phyloP scores from a whole-genome alignment of 345 rosid genomes.

The Salix viminalis region DNA sequence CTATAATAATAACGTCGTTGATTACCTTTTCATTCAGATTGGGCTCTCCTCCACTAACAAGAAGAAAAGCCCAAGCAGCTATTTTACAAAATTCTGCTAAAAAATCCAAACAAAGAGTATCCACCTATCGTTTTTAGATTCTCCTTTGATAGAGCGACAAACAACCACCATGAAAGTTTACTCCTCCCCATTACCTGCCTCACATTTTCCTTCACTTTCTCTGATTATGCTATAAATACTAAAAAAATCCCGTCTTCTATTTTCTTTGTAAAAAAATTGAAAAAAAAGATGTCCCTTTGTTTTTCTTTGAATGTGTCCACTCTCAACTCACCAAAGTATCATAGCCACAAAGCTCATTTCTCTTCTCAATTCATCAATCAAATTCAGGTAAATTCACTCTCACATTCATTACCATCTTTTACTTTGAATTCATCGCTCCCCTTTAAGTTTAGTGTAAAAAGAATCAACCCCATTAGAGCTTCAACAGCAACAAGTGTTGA shows the following conservation, averaged over 20 bases:
- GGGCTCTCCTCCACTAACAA: too few relatives aligned
- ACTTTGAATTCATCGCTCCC: conserved; percentile 16
- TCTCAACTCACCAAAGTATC: conserved; percentile 27
- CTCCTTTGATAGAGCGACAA: conserved; percentile 10
- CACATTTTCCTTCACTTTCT: neutral
- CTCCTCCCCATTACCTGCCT: conserved; percentile 15
- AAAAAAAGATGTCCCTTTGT: conserved; percentile 25
- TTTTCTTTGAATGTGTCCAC: conserved; percentile 41
- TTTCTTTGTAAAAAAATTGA: neutral
- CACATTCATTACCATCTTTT: conserved; percentile 21
- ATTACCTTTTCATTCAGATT: too few relatives aligned
- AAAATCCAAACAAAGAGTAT: neutral
- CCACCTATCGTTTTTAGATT: conserved; percentile 22
- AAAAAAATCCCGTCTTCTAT: neutral
- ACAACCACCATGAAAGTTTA: conserved; percentile 35
- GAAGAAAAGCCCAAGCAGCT: too few relatives aligned
- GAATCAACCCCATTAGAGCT: conserved; percentile 36
- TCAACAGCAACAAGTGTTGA: conserved; percentile 36
- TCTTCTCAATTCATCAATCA: conserved; percentile 39
- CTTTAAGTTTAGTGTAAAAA: conserved; percentile 27
- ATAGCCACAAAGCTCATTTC: conserved; percentile 26
- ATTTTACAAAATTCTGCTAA: too few relatives aligned
- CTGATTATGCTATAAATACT: neutral
- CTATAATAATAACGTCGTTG: too few relatives aligned
- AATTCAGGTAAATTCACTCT: conserved; percentile 49